Evolutionary conservation across 2,329 filamentous ascomycete species (phyloP), one percentile per base, ranked within the genome.

Genomic region (Hypoxylon sp.): DNA sequence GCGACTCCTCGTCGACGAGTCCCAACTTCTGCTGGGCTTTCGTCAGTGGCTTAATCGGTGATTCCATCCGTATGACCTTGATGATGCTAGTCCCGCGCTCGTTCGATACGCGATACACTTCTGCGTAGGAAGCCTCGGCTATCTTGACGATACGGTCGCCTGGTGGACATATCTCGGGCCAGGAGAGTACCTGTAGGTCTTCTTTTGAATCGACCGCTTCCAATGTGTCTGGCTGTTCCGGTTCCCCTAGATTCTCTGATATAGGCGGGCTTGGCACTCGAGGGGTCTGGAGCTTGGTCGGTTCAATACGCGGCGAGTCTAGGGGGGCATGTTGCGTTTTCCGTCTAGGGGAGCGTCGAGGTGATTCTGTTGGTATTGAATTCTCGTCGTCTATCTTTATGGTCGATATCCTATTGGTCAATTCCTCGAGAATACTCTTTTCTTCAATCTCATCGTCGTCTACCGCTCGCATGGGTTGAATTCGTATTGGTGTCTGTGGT

Each of bases 71-170:
- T 60, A 89, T 87, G 19, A 86, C 83, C 68, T 90, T 90, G 76
- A 90, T 86, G 70, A 90, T 88, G 73, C 86, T 89, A 24, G 84
- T 87, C 7, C 86, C 87, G 15, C 82, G 79, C 46, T 81, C 78
- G 70, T 88, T 89, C 48, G 79, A 84, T 67, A 89, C 81, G 8
- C 86, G 85, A 69, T 89, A 90, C 8, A 90, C 86, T 72, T 90
- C 87, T 5, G 87, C 87, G 68, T 85, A 90, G 1, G 87, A 89
- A 4, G 87, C 87, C 72, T 90, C 87, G 8, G 87, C 87, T 52
- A 90, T 89, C 75, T 90, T 90, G 44, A 81, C 80, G 50, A 89
- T 86, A 34, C 75, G 74, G 69, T 85, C 82, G 15, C 79, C 81
- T 0, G 79, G 76, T 0, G 84, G 82, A 50, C 86, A 86, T 28